Percentiles rank a stretch among this genome's conserved stretches.
Evolutionary conservation across 495 filamentous ascomycete species (phyloP).

Genomic region (Glutinoglossum americanum): DNA sequence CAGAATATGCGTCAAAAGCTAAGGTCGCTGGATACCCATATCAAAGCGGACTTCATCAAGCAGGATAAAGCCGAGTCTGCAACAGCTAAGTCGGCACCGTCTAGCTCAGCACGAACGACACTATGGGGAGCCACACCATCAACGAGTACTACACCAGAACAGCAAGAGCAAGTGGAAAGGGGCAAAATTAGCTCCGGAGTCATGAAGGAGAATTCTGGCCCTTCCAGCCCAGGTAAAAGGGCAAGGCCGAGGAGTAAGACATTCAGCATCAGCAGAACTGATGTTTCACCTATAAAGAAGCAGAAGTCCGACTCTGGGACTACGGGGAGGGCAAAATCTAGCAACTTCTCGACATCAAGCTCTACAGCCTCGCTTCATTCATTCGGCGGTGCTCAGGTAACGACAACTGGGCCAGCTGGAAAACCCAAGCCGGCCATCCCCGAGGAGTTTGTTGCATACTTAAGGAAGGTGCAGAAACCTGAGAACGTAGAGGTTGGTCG

Average conservation of each 20-base stretch:
- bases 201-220: neutral
- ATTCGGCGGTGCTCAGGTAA: neutral
- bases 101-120: neutral
- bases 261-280: constrained; percentile 21
- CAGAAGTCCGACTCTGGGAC: constrained; percentile 23
- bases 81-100: constrained; percentile 5
- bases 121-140: neutral
- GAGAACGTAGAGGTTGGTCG: constrained; percentile 77
- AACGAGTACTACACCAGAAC: neutral
- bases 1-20: constrained; percentile 86
- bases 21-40: constrained; percentile 64
- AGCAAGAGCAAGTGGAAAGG: neutral
- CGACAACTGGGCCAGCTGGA: neutral
- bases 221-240: constrained; percentile 27
- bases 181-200: constrained; percentile 1
- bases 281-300: constrained; percentile 35
- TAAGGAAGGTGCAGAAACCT: constrained; percentile 55
- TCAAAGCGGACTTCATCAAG: constrained; percentile 87
- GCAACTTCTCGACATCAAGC: constrained; percentile 5
- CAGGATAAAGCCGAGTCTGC: constrained; percentile 57
- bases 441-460: constrained; percentile 61
- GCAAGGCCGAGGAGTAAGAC: constrained; percentile 19
- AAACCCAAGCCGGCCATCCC: constrained; percentile 25
- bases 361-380: constrained; percentile 10
- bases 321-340: constrained; percentile 2